Conservation (phyloP, 225 moss, liverwort and hornwort species). For the Pseudisothecium myosuroides region DNA sequence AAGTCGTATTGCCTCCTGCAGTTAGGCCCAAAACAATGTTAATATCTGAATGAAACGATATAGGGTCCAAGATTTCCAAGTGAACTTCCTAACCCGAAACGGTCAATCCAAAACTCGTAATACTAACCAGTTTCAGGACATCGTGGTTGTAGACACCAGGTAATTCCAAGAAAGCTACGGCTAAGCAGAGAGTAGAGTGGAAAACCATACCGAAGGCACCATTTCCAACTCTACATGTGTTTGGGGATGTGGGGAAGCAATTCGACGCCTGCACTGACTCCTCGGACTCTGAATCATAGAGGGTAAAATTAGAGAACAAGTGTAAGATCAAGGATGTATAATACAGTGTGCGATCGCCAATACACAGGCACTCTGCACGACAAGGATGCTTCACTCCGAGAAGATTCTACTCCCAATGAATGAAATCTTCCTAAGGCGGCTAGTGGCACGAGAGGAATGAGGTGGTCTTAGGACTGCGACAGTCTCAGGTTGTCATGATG, state of each 20-base stretch:
- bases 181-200: constrained; percentile 37
- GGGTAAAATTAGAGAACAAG: constrained; percentile 38
- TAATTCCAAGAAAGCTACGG: constrained; percentile 16
- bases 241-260: constrained; percentile 59
- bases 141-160: constrained; percentile 8
- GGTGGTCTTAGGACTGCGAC: not conserved
- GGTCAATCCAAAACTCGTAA: not conserved
- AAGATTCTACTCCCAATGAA: not conserved
- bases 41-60: not conserved
- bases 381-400: not conserved
- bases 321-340: constrained; percentile 23
- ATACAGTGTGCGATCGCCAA: constrained; percentile 25
- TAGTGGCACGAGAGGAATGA: not conserved
- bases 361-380: constrained; percentile 15
- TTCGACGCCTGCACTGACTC: constrained; percentile 55
- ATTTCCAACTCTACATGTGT: constrained; percentile 61
- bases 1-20: constrained; percentile 71
- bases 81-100: not conserved
- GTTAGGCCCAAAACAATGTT: not conserved
- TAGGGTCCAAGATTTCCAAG: not conserved
- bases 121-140: constrained; percentile 2
- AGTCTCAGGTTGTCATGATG: not conserved
- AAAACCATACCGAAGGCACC: constrained; percentile 55
- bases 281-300: constrained; percentile 58
- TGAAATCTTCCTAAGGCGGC: not conserved